Evolutionary conservation across 2,329 filamentous ascomycete genomes (phyloP).

Genomic region (Ceratocystis harringtonii): DNA sequence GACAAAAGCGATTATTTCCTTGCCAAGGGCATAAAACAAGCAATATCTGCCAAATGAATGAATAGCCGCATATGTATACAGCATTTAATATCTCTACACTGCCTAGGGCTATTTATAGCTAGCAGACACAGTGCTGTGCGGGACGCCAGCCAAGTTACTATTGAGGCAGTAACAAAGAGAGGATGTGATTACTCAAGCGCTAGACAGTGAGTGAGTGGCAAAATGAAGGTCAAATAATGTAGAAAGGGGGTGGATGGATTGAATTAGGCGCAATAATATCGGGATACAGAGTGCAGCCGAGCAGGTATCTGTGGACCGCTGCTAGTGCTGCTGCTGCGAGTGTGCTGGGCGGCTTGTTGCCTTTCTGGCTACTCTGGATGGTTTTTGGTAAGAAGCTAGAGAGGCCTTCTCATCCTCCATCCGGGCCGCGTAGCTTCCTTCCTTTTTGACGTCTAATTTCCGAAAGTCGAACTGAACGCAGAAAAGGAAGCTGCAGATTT

Average conservation of each 20-base stretch:
- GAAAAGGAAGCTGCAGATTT: not conserved
- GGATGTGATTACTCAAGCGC: not conserved
- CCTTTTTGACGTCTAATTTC: slow-evolving; percentile 1
- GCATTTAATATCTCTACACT: too few species aligned
- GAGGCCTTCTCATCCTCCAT: not conserved
- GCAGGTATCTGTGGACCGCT: not conserved
- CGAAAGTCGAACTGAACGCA: not conserved
- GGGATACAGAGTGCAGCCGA: not conserved
- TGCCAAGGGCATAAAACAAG: too few species aligned
- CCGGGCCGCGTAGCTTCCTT: not conserved
- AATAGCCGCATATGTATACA: too few species aligned
- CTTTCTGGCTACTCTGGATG: not conserved
- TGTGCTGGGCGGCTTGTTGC: not conserved
- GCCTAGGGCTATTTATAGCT: too few species aligned
- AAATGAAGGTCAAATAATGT: not conserved
- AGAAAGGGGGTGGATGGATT: not conserved
- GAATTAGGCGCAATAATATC: too few species aligned
- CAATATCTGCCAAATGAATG: too few species aligned
- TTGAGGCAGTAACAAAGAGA: not conserved
- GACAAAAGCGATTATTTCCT: too few species aligned
- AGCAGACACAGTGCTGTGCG: too few species aligned
- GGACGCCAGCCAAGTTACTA: not conserved
- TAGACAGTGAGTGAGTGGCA: not conserved
- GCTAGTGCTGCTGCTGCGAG: not conserved
- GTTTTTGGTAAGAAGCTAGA: not conserved